Conservation (phyloP, 1,139 yeast species). For the Kodamaea sp. region DNA sequence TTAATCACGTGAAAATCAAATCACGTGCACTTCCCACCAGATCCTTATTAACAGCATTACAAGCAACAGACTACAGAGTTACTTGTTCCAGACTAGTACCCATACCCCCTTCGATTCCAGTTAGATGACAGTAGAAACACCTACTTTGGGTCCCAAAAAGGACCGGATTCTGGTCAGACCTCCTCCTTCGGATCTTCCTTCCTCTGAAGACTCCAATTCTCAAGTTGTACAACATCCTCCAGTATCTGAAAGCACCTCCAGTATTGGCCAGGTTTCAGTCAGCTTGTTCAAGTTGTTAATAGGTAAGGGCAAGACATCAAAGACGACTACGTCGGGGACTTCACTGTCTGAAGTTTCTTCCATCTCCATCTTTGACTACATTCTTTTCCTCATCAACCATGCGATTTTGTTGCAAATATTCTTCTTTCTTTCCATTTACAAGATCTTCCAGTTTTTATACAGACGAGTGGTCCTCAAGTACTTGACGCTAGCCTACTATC, state of each 20-base stretch:
- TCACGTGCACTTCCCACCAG: too few species aligned
- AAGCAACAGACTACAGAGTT: too few species aligned
- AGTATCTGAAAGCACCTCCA: not conserved
- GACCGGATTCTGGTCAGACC: not conserved
- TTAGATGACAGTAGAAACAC: not conserved
- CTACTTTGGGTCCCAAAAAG: not conserved
- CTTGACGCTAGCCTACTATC: conserved; percentile 69
- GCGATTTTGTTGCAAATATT: conserved; percentile 53
- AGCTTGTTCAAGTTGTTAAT: conserved; percentile 2
- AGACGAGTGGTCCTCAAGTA: conserved; percentile 59
- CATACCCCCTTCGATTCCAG: too few species aligned
- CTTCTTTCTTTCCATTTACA: conserved; percentile 54
- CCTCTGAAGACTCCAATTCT: not conserved
- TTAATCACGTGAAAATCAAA: too few species aligned
- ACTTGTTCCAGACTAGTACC: too few species aligned
- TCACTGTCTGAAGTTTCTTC: not conserved
- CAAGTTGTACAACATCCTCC: not conserved
- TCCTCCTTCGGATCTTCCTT: not conserved
- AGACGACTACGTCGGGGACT: not conserved
- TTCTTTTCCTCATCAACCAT: conserved; percentile 26
- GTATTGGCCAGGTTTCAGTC: conserved; percentile 1
- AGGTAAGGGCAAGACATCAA: conserved; percentile 1
- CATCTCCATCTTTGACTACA: not conserved
- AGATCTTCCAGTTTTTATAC: conserved; percentile 53
- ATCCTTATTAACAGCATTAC: too few species aligned